Percentiles rank a stretch among this genome's conserved stretches.
Conservation (phyloP, 2,329 filamentous ascomycete species). For the Xylaria sp. region DNA sequence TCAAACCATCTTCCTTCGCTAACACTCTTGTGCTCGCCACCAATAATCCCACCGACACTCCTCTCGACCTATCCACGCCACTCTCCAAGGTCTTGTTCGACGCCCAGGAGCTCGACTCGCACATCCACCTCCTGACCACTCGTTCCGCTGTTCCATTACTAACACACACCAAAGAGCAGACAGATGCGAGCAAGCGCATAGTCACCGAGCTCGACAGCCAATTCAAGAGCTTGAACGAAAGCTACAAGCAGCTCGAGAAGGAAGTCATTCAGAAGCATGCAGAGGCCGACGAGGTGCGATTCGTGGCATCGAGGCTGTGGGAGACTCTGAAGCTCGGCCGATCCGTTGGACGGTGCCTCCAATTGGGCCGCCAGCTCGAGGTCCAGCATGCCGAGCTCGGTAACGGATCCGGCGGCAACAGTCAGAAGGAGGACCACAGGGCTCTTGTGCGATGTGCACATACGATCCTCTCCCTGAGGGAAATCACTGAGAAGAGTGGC, state of each 20-base stretch:
- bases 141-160: constrained; percentile 85
- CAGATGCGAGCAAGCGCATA: constrained; percentile 76
- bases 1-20: constrained; percentile 84
- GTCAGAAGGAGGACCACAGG: constrained; percentile 75
- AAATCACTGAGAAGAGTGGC: constrained; percentile 74
- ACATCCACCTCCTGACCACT: constrained; percentile 90
- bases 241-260: constrained; percentile 85
- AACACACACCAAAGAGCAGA: constrained; percentile 79
- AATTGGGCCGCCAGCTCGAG: constrained; percentile 86
- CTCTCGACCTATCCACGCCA: constrained; percentile 92
- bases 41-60: constrained; percentile 90
- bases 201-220: constrained; percentile 82
- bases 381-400: constrained; percentile 81
- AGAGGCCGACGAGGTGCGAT: constrained; percentile 82
- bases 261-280: constrained; percentile 89
- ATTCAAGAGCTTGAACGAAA: constrained; percentile 81
- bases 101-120: constrained; percentile 94
- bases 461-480: constrained; percentile 79
- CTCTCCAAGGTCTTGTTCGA: constrained; percentile 95
- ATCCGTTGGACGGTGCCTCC: constrained; percentile 80
- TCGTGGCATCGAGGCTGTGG: constrained; percentile 82
- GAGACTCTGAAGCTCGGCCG: constrained; percentile 81
- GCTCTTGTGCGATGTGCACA: constrained; percentile 85
- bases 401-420: constrained; percentile 51
- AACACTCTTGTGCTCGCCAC: constrained; percentile 89